phyloP scores from a whole-genome alignment of 2,329 filamentous ascomycete species.

The Ophiosphaerella korrae region DNA sequence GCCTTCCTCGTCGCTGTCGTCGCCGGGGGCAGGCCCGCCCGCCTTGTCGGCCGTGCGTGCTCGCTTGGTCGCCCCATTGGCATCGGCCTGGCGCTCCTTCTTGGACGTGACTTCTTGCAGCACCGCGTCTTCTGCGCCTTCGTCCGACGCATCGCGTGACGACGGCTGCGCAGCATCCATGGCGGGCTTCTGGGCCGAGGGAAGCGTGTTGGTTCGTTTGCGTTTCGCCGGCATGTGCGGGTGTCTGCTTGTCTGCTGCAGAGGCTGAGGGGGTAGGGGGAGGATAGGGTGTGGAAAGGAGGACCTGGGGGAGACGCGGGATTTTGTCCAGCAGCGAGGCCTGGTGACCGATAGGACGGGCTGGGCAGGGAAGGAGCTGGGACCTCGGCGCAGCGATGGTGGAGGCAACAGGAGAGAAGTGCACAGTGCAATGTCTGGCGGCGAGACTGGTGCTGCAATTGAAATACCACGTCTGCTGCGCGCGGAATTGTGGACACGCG shows the following conservation, averaged over 20 bases:
- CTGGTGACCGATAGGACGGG: conserved; percentile 8
- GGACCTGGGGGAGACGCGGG: conserved; percentile 10
- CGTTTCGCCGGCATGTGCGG: conserved; percentile 65
- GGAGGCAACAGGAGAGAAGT: conserved; percentile 1
- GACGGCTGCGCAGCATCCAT: conserved; percentile 71
- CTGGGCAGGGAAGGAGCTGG: neutral
- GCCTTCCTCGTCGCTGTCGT: conserved; percentile 53
- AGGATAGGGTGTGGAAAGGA: conserved; percentile 1
- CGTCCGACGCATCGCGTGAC: conserved; percentile 80
- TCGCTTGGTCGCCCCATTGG: conserved; percentile 70
- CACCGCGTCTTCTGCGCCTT: conserved; percentile 78
- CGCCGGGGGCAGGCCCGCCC: conserved; percentile 46
- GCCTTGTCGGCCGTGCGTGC: conserved; percentile 63
- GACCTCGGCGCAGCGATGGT: conserved; percentile 1
- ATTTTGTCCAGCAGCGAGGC: conserved; percentile 10
- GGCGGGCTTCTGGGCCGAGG: conserved; percentile 55
- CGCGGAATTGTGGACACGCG: conserved; percentile 20
- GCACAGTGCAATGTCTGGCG: neutral
- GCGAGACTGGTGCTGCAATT: conserved; percentile 1
- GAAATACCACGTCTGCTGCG: neutral
- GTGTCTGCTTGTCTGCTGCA: neutral
- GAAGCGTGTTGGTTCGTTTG: conserved; percentile 70
- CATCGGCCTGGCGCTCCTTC: conserved; percentile 64
- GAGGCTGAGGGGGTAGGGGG: neutral
- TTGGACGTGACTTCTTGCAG: conserved; percentile 61